Evolutionary conservation across 2,329 filamentous ascomycete genomes (phyloP).

Genomic region (Fusarium tricinctum): DNA sequence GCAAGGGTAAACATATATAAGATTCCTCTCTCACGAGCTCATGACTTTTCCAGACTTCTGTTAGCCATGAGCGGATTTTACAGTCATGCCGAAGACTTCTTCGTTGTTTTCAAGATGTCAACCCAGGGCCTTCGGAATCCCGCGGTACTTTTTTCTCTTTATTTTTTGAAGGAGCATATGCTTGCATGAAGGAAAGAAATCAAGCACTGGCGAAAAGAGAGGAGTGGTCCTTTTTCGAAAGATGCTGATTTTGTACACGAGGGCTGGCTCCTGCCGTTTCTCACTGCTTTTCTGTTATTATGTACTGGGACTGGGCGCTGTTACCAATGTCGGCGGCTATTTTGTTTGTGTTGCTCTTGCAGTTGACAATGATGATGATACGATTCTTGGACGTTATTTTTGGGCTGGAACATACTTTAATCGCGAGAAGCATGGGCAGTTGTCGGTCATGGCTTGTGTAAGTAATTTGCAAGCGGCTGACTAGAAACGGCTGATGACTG

Average conservation of each 20-base stretch:
- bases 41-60: conserved; percentile 49
- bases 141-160: conserved; percentile 32
- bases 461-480: conserved; percentile 48
- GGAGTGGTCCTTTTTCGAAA: conserved; percentile 31
- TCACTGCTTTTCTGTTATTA: conserved; percentile 29
- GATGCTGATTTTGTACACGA: conserved; percentile 28
- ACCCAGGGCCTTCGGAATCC: conserved; percentile 8
- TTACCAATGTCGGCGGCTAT: conserved; percentile 27
- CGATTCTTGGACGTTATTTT: conserved; percentile 42
- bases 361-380: conserved; percentile 38
- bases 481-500: conserved; percentile 51
- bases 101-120: conserved; percentile 35
- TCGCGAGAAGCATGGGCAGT: conserved; percentile 46
- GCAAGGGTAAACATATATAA: conserved; percentile 50
- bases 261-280: conserved; percentile 43
- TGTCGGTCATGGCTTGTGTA: conserved; percentile 45
- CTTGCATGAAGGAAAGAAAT: conserved; percentile 37
- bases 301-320: conserved; percentile 28
- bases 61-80: conserved; percentile 41
- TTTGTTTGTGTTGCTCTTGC: conserved; percentile 25
- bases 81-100: conserved; percentile 46
- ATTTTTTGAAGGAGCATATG: conserved; percentile 45
- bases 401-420: conserved; percentile 48
- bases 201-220: conserved; percentile 51
- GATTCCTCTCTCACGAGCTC: conserved; percentile 56